A percentile compares a stretch with the other conserved stretches of the same genome.
These are phyloP conservation scores for Leccinum subrobustum DNA, from an alignment of 1,284 basidiomycete genomes.

Conservation along the genomic window DNA sequence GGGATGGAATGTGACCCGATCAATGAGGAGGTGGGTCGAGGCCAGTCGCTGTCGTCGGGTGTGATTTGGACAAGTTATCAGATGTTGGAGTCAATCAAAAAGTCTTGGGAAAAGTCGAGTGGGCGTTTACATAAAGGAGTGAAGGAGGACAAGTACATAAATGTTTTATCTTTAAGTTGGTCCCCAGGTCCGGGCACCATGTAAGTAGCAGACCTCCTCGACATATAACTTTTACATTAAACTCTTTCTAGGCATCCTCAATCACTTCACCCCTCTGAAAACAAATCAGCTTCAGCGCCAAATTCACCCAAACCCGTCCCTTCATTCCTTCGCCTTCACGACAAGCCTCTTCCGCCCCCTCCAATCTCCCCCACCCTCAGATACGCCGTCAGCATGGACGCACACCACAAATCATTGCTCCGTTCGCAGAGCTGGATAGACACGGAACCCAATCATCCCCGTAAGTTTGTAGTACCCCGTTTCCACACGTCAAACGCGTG, in stretches of 20 bases:
- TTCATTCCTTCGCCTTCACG: constrained; percentile 13
- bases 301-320: constrained; percentile 22
- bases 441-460: constrained; percentile 3
- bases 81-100: constrained; percentile 1
- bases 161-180: constrained; percentile 3
- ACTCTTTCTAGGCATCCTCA: constrained; percentile 1
- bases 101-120: constrained; percentile 22
- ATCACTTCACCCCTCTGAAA: constrained; percentile 23
- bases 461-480: constrained; percentile 29
- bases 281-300: constrained; percentile 31
- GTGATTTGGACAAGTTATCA: background rate
- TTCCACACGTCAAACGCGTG: constrained; percentile 17
- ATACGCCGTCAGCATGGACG: constrained; percentile 26
- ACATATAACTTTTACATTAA: too few species aligned
- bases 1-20: background rate
- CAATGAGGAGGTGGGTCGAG: background rate
- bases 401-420: constrained; percentile 19
- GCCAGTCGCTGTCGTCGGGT: background rate
- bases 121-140: constrained; percentile 30
- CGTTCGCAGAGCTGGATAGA: constrained; percentile 31
- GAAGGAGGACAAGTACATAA: constrained; percentile 21
- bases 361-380: constrained; percentile 21
- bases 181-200: constrained; percentile 12
- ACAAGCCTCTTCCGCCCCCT: constrained; percentile 32
- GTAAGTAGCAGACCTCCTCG: constrained; percentile 23